Evolutionary conservation across 495 filamentous ascomycete genomes (phyloP), one percentile per base, ranked within the genome.

Genomic region (Aspergillus incahuasiensis): DNA sequence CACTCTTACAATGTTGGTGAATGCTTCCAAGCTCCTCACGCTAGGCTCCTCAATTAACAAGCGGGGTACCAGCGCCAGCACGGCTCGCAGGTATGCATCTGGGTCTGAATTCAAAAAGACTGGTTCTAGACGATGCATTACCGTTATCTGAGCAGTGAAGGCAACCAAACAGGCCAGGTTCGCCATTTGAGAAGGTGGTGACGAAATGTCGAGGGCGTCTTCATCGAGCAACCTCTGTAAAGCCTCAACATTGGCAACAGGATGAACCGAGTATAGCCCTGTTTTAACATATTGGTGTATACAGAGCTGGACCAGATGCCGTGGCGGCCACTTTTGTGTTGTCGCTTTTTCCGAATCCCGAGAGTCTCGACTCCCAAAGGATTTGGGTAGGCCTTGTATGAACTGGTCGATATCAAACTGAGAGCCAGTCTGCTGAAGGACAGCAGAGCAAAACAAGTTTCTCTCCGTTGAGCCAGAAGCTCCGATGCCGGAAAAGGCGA

Each of bases 201-300:
- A 28, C 13, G 18, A 2, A 19, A n/a, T 19, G n/a, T 53, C 2
- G 56, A 54, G n/a, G 48, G 59, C 19, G 45, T 35, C 13, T 32
- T 42, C 43, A 21, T 63, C 53, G 20, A 66, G 38, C 7, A 68
- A 49, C 18, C n/a, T 18, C 16, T 34, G 12, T 57, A 51, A 15
- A 40, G 47, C 39, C 63, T 15, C 3, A 56, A 47, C 48, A 45
- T 68, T 60, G 13, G 58, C 61, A 25, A 68, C 48, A 3, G 63
- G 67, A 34, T 68, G 68, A 6, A 70, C 52, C 7, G 65, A 63
- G 38, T 70, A 70, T 1, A 68, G 54, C 0, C 61, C 57, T 42
- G 48, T 58, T 22, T 25, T 54, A 12, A 53, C 28, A 40, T 60
- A 70, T 20, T 70, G 58, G 2, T 66, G 41, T 9, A 68, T 19